Conservation (phyloP, 345 rosid genomes). For the Rhizophora apiculata region DNA sequence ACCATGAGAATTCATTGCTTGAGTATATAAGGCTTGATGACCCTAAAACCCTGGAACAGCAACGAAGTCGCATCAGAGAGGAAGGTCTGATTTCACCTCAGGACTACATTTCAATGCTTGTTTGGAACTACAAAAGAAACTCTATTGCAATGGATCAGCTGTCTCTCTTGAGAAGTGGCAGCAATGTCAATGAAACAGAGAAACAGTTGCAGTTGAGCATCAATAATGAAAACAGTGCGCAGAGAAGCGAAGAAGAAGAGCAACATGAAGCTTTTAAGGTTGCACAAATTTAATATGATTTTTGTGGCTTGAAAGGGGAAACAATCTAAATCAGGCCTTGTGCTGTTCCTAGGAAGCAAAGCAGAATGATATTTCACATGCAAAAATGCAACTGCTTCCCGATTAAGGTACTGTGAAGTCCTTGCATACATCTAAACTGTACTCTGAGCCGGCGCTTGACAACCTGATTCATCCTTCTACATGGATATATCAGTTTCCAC, state of each 20-base stretch:
- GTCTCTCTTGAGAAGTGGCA: constrained; percentile 39
- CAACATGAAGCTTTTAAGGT: constrained; percentile 16
- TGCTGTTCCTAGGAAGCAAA: not conserved
- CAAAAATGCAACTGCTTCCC: not conserved
- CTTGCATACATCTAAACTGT: not conserved
- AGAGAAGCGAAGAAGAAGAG: constrained; percentile 18
- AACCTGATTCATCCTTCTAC: too few species aligned
- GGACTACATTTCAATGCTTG: constrained; percentile 86
- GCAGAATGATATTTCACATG: constrained; percentile 1
- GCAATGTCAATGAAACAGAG: constrained; percentile 25
- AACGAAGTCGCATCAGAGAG: constrained; percentile 53
- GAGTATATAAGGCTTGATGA: constrained; percentile 79
- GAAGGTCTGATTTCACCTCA: constrained; percentile 90
- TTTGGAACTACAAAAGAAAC: constrained; percentile 95
- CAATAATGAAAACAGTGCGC: not conserved
- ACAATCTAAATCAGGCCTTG: not conserved
- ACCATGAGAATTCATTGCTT: constrained; percentile 73
- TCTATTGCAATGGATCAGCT: constrained; percentile 62
- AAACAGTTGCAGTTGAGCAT: constrained; percentile 6
- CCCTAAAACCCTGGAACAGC: constrained; percentile 74
- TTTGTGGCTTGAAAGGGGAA: not conserved
- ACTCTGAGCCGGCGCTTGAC: too few species aligned
- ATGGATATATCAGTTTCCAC: too few species aligned
- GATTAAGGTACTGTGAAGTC: not conserved
- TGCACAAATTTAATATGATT: constrained; percentile 18